phyloP scores from a whole-genome alignment of 176 grass and related monocot genomes.

The Lolium perenne region DNA sequence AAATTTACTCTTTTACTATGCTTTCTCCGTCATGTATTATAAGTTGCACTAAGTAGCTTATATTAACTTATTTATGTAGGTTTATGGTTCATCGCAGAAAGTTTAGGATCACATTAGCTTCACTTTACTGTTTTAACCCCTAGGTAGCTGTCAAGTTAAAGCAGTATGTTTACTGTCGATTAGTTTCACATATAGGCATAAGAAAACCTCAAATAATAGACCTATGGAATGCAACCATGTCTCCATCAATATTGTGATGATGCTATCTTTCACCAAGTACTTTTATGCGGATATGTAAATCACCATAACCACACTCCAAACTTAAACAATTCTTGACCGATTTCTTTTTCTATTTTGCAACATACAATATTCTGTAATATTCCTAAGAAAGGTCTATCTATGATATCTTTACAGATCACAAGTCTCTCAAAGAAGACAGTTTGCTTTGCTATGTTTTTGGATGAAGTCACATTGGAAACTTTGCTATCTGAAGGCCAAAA shows the following conservation, averaged over 20 bases:
- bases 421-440: constrained; percentile 93
- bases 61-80: background rate
- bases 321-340: background rate
- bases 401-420: constrained; percentile 74
- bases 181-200: constrained; percentile 24
- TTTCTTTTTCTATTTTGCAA: background rate
- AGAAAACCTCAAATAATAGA: constrained; percentile 7
- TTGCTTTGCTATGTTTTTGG: constrained; percentile 99
- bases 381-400: constrained; percentile 31
- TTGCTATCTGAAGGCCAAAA: constrained; percentile 91
- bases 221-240: background rate
- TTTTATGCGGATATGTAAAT: constrained; percentile 15
- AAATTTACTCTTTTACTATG: constrained; percentile 22
- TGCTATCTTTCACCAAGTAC: constrained; percentile 3
- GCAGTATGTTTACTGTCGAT: background rate
- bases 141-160: constrained; percentile 7
- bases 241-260: constrained; percentile 10
- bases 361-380: background rate
- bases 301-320: constrained; percentile 7
- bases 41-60: background rate
- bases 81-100: background rate
- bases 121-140: background rate
- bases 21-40: constrained; percentile 8
- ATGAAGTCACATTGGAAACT: constrained; percentile 84
- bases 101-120: constrained; percentile 17